Evolutionary conservation across 2,329 filamentous ascomycete species (phyloP).

Genomic region (Claviceps monticola): DNA sequence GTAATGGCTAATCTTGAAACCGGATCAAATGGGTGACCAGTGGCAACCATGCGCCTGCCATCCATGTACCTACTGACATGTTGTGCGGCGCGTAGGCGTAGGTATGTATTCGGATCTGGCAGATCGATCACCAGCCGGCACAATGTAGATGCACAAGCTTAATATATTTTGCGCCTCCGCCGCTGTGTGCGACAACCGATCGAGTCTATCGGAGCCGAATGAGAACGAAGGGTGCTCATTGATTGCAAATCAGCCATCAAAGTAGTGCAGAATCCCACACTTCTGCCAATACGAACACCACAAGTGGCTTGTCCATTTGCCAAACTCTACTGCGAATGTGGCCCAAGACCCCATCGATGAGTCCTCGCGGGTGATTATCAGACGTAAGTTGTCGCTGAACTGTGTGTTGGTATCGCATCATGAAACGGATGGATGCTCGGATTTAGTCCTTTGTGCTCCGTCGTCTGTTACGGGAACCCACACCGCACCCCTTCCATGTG

Average conservation of each 20-base stretch:
- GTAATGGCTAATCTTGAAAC: background rate
- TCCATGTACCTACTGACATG: background rate
- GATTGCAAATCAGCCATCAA: background rate
- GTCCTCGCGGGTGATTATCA: background rate
- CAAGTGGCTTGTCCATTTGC: slow-evolving; percentile 1
- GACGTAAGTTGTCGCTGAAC: background rate
- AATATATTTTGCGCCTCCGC: background rate
- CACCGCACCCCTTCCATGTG: background rate
- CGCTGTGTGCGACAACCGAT: background rate
- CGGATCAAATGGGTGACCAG: background rate
- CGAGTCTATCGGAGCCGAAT: background rate
- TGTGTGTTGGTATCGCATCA: background rate
- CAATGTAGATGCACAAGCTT: background rate
- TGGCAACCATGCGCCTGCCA: background rate
- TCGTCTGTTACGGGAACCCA: background rate
- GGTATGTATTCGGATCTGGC: background rate
- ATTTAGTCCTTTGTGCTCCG: background rate
- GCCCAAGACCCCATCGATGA: background rate
- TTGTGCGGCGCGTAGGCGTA: background rate
- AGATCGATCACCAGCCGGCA: background rate
- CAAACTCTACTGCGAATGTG: background rate
- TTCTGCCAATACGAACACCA: background rate
- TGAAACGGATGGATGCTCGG: background rate
- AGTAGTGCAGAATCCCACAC: background rate
- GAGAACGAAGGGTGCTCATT: background rate